Base-by-base conservation (phyloP, 805 yeast genomes). In the Metschnikowia cubensis region DNA sequence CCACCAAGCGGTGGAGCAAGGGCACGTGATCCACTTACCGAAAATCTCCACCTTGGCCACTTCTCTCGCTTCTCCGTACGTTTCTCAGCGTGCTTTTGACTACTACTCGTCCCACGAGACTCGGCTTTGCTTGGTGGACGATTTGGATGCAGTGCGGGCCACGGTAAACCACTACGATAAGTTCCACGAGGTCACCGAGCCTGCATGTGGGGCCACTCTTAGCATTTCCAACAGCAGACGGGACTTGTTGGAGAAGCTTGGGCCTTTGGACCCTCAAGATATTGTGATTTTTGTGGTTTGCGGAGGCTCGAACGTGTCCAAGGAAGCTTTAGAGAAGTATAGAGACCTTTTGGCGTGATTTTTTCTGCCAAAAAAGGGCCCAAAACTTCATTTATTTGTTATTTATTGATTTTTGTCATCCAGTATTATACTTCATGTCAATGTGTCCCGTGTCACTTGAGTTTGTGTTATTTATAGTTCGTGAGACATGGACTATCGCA, bases 141-240 rank as follows among this genome's bases (percentile, higher is more conserved):
- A 85, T 57, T 50, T 68, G 3, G 83, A 83, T 42, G 84, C 87
- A 0, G 74, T 84, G 0, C 63, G 64, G n/a, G 80, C 85, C 0
- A 76, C 84, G 46, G 60, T 81, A 21, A 68, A 63, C 41, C 81
- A 75, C 57, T 78, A 82, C 7, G 62, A 71, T 6, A 81, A 78
- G 47, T 80, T 72, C 54, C 76, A 77, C 50, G 69, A 71, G 47
- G 67, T 82, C 32, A 78, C 82, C 0, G 89, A 85, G 61, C 88
- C 89, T 0, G 89, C 89, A 1, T 85, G 89, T 64, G 89, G 89
- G 3, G 86, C 87, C 3, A 80, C 89, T 0, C 62, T 84, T 20
- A 76, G 84, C 17, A 71, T 82, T 11, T 75, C 74, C 22, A 77
- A 73, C 56, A 59, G 73, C 41, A 63, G 63, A 49, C 37, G 61